phyloP scores from a whole-genome alignment of 352 stramenopile genomes.

The Salisapilia sapeloensis region DNA sequence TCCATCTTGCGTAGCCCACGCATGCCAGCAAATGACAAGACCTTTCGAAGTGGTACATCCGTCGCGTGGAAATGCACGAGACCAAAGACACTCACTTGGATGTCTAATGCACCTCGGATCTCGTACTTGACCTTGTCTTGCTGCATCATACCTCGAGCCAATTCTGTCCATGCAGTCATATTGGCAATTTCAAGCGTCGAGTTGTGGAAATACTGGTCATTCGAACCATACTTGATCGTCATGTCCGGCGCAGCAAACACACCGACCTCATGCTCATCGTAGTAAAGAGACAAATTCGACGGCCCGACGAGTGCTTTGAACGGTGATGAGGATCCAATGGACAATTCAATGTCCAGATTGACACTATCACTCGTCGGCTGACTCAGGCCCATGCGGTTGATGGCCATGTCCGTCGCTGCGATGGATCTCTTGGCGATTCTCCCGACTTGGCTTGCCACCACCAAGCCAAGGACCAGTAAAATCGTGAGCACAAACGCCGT shows the following conservation, averaged over 20 bases:
- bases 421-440: constrained; percentile 41
- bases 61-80: constrained; percentile 29
- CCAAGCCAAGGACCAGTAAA: constrained; percentile 12
- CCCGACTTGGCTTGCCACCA: constrained; percentile 31
- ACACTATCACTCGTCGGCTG: constrained; percentile 12
- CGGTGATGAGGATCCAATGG: constrained; percentile 23
- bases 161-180: constrained; percentile 34
- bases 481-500: constrained; percentile 7
- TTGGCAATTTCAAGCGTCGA: constrained; percentile 36
- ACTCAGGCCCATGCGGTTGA: constrained; percentile 39
- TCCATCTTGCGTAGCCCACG: constrained; percentile 38
- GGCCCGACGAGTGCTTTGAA: constrained; percentile 28
- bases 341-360: constrained; percentile 26
- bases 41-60: constrained; percentile 28
- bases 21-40: constrained; percentile 40
- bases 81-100: constrained; percentile 31
- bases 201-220: constrained; percentile 21
- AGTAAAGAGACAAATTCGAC: constrained; percentile 29
- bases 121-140: constrained; percentile 17
- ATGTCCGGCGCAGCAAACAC: constrained; percentile 28
- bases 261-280: constrained; percentile 16
- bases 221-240: constrained; percentile 26
- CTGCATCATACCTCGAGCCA: constrained; percentile 53
- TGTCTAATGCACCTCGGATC: constrained; percentile 22
- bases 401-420: constrained; percentile 30